Percentiles rank a stretch among this genome's conserved stretches.
Conservation (phyloP, 495 filamentous ascomycete species). For the Lepidopterella palustris region DNA sequence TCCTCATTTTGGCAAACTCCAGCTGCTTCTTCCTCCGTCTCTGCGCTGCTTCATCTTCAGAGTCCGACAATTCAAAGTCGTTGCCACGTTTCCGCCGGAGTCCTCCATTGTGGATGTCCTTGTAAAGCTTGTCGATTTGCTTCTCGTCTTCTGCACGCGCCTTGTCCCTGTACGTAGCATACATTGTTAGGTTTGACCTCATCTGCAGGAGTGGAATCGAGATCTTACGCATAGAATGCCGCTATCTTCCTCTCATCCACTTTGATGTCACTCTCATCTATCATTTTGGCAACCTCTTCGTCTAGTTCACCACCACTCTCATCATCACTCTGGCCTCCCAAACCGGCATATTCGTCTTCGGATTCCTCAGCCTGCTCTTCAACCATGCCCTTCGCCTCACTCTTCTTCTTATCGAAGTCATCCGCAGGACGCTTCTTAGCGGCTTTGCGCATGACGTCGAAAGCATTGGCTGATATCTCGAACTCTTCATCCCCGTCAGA, state of each 20-base stretch:
- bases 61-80: constrained; percentile 75
- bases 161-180: constrained; percentile 47
- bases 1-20: constrained; percentile 88
- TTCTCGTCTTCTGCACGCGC: constrained; percentile 69
- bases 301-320: constrained; percentile 67
- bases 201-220: constrained; percentile 9
- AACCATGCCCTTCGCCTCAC: constrained; percentile 78
- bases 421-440: constrained; percentile 47
- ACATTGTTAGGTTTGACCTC: background rate
- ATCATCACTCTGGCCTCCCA: constrained; percentile 87
- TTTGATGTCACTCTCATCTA: constrained; percentile 69
- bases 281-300: constrained; percentile 73
- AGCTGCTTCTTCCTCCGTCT: constrained; percentile 72
- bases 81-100: constrained; percentile 72
- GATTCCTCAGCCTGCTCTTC: constrained; percentile 95
- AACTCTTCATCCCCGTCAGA: constrained; percentile 29
- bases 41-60: constrained; percentile 74
- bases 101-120: constrained; percentile 80
- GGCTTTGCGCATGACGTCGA: constrained; percentile 70
- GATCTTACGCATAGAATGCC: constrained; percentile 75
- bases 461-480: constrained; percentile 47
- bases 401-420: constrained; percentile 75
- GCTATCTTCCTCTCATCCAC: constrained; percentile 75
- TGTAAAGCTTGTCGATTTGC: constrained; percentile 80
- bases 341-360: constrained; percentile 94